phyloP scores from a whole-genome alignment of 257 asterid species.

The Penstemon eatonii region DNA sequence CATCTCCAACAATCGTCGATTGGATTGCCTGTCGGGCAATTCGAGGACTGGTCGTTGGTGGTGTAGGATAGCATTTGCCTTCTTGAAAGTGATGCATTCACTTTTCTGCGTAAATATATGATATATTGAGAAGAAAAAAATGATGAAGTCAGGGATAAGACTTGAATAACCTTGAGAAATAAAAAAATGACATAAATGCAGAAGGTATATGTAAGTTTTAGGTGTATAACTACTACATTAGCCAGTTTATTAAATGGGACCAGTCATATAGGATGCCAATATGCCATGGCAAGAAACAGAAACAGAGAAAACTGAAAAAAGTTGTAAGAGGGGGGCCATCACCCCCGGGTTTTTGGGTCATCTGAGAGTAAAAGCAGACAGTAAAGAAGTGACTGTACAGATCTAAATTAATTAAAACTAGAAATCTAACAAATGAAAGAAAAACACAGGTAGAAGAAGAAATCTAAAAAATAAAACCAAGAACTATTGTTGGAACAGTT shows the following conservation, averaged over 20 bases:
- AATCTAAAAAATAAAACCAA: too few species aligned
- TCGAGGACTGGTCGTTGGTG: conserved; percentile 35
- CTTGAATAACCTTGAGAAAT: neutral
- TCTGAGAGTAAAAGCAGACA: neutral
- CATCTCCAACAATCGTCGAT: conserved; percentile 85
- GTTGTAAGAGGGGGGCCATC: conserved; percentile 23
- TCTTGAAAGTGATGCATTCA: conserved; percentile 56
- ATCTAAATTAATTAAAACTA: too few species aligned
- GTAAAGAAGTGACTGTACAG: too few species aligned
- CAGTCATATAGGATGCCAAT: too few species aligned
- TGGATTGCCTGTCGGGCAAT: conserved; percentile 66
- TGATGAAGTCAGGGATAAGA: too few species aligned
- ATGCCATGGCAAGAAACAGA: conserved; percentile 38
- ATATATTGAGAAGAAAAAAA: too few species aligned
- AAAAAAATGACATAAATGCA: neutral
- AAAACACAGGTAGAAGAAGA: too few species aligned
- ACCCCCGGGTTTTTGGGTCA: neutral
- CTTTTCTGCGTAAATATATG: conserved; percentile 40
- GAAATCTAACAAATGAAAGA: too few species aligned
- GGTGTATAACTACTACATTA: conserved; percentile 12
- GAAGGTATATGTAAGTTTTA: neutral
- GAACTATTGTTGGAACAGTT: too few species aligned
- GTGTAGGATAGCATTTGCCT: conserved; percentile 54
- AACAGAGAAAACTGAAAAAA: conserved; percentile 32
- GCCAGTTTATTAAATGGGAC: neutral